Evolutionary conservation across 106 monocot genomes (phyloP).

Genomic region (Cymbidium sinense): DNA sequence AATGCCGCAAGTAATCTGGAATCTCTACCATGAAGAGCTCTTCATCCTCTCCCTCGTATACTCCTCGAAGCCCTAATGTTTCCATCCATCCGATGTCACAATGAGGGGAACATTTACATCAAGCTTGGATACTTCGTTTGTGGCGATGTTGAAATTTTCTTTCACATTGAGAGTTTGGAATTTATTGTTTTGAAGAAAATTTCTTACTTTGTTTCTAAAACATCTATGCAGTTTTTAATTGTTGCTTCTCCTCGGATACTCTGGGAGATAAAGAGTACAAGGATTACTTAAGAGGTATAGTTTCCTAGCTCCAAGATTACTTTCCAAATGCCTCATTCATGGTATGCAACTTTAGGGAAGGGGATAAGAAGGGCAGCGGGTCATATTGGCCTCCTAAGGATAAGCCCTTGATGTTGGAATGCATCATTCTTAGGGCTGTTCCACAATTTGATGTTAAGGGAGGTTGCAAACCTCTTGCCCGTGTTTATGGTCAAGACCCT

Average conservation of each 20-base stretch:
- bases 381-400: constrained; percentile 64
- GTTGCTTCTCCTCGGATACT: constrained; percentile 67
- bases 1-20: too few species aligned
- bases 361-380: constrained; percentile 35
- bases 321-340: constrained; percentile 80
- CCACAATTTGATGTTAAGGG: constrained; percentile 52
- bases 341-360: constrained; percentile 79
- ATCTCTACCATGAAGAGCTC: too few species aligned
- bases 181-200: neutral
- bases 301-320: constrained; percentile 60
- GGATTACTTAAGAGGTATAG: constrained; percentile 62
- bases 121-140: neutral
- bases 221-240: constrained; percentile 65
- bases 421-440: constrained; percentile 43
- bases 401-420: constrained; percentile 47
- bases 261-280: constrained; percentile 61
- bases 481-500: constrained; percentile 73
- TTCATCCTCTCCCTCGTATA: too few species aligned
- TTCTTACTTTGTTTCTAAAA: neutral
- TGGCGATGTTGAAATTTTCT: neutral
- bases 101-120: too few species aligned
- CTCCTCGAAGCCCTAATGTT: too few species aligned
- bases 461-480: constrained; percentile 63
- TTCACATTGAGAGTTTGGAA: neutral
- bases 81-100: too few species aligned